Evolutionary conservation across 1,139 yeast genomes (phyloP), one percentile per base, ranked within the genome.

Genomic region (Saccharomyces hybrid): DNA sequence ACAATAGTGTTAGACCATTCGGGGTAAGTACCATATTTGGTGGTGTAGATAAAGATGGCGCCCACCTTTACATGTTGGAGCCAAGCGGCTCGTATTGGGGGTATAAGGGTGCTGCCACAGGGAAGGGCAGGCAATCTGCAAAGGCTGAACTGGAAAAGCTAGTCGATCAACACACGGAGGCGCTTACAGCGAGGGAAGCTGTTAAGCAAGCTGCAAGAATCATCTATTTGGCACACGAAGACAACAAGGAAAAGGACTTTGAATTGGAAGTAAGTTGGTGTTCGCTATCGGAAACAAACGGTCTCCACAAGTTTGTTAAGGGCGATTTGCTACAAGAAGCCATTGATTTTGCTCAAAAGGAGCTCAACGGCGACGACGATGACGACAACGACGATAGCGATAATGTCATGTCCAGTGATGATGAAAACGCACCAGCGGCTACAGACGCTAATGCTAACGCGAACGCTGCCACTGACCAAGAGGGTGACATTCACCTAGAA

Each of bases 71-170:
- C 74, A 91, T 93, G 97, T 80, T 95, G 59, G 99, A 95, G 71
- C 99, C 99, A 61, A 88, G 96, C 71, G 99, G 99, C 58, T 78
- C 90, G 1, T 88, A 84, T 68, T 93, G 99, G 98, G 99, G 99
- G 50, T 95, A 93, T 73, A 80, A 81, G 54, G 99, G 97, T 55
- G 96, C 97, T 51, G 99, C 99, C 38, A 83, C 97, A 4, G 99
- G 99, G 58, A 95, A 93, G 72, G 99, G 99, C 49, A 84, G 98
- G 71, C 99, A 93, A 73, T 82, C 89, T 27, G 99, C 99, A 56
- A 91, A 90, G 73, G 87, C 93, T 21, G 99, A 95, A 73, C 79
- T 95, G 64, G 99, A 95, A 73, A 95, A 93, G 72, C 77, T 95
- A 64, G 57, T 68, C 31, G 64, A 63, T 47, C 60, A 60, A 16